A percentile compares a stretch with the other conserved stretches of the same genome.
Evolutionary conservation across 164 flowering plant species (phyloP).

Genomic region (Chloranthus sessilifolius): DNA sequence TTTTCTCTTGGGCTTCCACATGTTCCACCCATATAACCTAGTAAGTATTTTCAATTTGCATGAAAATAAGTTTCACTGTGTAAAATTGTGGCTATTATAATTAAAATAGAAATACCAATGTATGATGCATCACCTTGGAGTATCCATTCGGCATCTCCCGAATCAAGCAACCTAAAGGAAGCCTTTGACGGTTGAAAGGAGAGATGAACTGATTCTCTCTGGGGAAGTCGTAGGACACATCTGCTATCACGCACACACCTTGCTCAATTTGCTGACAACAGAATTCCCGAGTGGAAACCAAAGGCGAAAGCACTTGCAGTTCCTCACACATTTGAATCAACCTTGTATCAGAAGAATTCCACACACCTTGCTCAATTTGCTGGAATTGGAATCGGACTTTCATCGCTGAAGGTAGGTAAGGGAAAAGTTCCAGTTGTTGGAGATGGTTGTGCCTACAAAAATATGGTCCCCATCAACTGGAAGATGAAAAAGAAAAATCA

Average conservation of each 20-base stretch:
- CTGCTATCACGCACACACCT: slow-evolving; percentile 79
- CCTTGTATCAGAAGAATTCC: slow-evolving; percentile 4
- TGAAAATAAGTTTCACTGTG: no score
- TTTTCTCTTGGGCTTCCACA: no score
- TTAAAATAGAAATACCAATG: not conserved
- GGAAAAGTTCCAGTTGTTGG: slow-evolving; percentile 75
- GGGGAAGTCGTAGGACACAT: slow-evolving; percentile 51
- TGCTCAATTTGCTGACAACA: slow-evolving; percentile 70
- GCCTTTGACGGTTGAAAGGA: slow-evolving; percentile 42
- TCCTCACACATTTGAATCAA: slow-evolving; percentile 65
- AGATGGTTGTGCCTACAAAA: slow-evolving; percentile 36
- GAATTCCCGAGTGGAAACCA: slow-evolving; percentile 59
- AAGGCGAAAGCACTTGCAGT: slow-evolving; percentile 65
- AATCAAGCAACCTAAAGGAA: slow-evolving; percentile 82
- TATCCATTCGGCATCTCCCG: slow-evolving; percentile 72
- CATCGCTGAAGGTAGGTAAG: slow-evolving; percentile 25
- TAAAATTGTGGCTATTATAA: no score
- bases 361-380: no score
- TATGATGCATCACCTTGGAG: slow-evolving; percentile 57
- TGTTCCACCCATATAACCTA: no score
- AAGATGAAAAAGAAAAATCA: no score
- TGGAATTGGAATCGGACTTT: slow-evolving; percentile 17
- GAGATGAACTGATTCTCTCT: slow-evolving; percentile 25
- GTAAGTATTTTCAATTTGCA: no score
- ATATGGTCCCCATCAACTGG: not conserved